phyloP scores from a whole-genome alignment of 108 stramenopile genomes.

The Mediolabrus comicus region DNA sequence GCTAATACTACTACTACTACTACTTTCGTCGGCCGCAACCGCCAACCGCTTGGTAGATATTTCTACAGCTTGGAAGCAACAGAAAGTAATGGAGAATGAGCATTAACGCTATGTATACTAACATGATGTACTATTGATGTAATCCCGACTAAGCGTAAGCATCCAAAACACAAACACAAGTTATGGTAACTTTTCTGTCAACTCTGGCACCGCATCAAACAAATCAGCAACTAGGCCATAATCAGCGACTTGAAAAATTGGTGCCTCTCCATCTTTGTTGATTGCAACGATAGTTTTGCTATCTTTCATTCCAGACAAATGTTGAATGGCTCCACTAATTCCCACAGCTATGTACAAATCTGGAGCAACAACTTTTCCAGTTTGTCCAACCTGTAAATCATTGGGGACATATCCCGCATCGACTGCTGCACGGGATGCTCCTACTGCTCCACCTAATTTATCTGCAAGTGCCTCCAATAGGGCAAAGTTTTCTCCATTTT shows the following conservation, averaged over 20 bases:
- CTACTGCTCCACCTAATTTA: conserved; percentile 94
- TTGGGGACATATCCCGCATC: conserved; percentile 98
- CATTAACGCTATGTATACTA: too few species aligned
- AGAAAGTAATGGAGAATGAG: background rate
- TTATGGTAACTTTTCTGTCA: conserved; percentile 79
- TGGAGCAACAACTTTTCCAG: conserved; percentile 98
- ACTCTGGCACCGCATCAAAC: conserved; percentile 96
- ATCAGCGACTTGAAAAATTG: conserved; percentile 98
- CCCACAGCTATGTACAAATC: conserved; percentile 95
- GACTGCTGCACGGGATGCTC: conserved; percentile 95
- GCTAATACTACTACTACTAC: too few species aligned
- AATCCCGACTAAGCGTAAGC: too few species aligned
- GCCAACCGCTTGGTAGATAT: conserved; percentile 74
- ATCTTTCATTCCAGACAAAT: conserved; percentile 99
- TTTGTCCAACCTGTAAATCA: conserved; percentile 99
- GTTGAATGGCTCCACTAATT: conserved; percentile 99
- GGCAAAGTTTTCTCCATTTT: conserved; percentile 93
- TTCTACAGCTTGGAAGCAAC: conserved; percentile 39
- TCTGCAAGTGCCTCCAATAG: conserved; percentile 95
- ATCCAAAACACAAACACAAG: too few species aligned
- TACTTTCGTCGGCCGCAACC: conserved; percentile 87
- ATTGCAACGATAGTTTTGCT: conserved; percentile 98
- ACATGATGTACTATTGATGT: too few species aligned
- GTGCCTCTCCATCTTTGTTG: conserved; percentile 99
- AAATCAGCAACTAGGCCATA: conserved; percentile 96